Base-by-base conservation (phyloP, 208 protist genomes). In the Trypanosomatidae sp. region DNA sequence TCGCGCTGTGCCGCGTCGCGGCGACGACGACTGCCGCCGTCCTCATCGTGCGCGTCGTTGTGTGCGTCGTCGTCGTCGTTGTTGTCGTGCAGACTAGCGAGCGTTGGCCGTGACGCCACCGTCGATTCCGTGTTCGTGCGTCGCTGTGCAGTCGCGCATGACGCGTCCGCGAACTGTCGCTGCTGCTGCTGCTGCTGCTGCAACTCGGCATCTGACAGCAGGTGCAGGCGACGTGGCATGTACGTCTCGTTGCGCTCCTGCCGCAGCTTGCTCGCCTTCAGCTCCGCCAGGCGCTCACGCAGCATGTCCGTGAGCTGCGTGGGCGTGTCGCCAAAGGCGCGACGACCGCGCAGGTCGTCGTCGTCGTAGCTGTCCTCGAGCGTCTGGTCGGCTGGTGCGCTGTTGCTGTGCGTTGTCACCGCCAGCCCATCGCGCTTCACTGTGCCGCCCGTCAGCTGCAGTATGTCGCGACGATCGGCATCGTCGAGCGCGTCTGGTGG, bases 301-400 rank as follows among this genome's bases (percentile, higher is more conserved):
- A 92, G 61, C 83, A 92, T 92, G 61, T 88, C 83, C 6, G 78
- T 92, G 30, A 92, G 55, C 66, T 92, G 69, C 25, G 75, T 66
- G 5, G 83, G 83, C 6, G 83, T 87, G 51, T 92, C 78, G 8
- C 78, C 78, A 56, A 81, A 92, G 28, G 53, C 62, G 26, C 43
- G 35, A 26, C 43, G 33, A 11, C 30, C 57, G 6, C 33, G 11
- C 39, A 48, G 13, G 37, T 54, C 56, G 6, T 58, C 53, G 35
- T 42, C 39, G 37, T 56, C 61, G 4, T 58, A 41, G 27, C 56
- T 48, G 11, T 53, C 61, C 40, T 88, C 83, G 41, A 88, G 66
- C 4, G 83, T 92, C 26, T 65, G 53, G 51, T 92, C 83, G 0
- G 75, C 71, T 4, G 83, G 75, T 0, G 83, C 48, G 1, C 56